phyloP scores from a whole-genome alignment of 2,329 filamentous ascomycete species.

The Fusarium sp. region DNA sequence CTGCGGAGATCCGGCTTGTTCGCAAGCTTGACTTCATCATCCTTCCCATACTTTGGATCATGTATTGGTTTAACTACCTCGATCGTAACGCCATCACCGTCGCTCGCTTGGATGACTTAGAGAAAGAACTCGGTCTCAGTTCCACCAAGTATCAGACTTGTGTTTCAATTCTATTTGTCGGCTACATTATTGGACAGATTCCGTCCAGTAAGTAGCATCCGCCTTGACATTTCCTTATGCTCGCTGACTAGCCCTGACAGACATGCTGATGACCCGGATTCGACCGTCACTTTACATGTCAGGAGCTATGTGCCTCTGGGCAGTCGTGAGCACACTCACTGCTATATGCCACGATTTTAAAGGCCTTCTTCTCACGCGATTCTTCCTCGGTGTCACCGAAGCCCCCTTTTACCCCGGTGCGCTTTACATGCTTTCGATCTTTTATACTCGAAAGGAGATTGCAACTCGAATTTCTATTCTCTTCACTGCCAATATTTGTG shows the following conservation, averaged over 20 bases:
- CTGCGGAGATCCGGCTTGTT: slow-evolving; percentile 39
- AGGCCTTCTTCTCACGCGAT: slow-evolving; percentile 59
- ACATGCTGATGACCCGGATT: slow-evolving; percentile 59
- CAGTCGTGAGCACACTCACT: slow-evolving; percentile 59
- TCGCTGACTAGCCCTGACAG: slow-evolving; percentile 56
- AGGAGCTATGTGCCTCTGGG: slow-evolving; percentile 57
- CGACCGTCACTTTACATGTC: slow-evolving; percentile 62
- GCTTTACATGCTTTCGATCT: slow-evolving; percentile 63
- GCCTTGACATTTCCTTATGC: slow-evolving; percentile 47
- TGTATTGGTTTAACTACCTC: slow-evolving; percentile 60
- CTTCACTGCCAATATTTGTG: slow-evolving; percentile 58
- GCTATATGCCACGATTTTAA: slow-evolving; percentile 59
- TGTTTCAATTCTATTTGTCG: slow-evolving; percentile 55
- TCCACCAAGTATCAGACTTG: slow-evolving; percentile 55
- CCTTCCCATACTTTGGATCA: slow-evolving; percentile 53
- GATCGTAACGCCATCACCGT: slow-evolving; percentile 71
- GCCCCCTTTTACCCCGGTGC: slow-evolving; percentile 58
- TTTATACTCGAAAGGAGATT: slow-evolving; percentile 67
- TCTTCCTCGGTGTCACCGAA: slow-evolving; percentile 60
- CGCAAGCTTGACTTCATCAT: slow-evolving; percentile 41
- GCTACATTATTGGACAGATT: slow-evolving; percentile 55
- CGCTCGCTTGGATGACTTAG: slow-evolving; percentile 67
- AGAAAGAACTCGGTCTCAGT: slow-evolving; percentile 65
- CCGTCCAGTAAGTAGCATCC: slow-evolving; percentile 49
- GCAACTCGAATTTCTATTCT: slow-evolving; percentile 60